Conservation (phyloP, 805 yeast species). For the Metschnikowia shivogae region DNA sequence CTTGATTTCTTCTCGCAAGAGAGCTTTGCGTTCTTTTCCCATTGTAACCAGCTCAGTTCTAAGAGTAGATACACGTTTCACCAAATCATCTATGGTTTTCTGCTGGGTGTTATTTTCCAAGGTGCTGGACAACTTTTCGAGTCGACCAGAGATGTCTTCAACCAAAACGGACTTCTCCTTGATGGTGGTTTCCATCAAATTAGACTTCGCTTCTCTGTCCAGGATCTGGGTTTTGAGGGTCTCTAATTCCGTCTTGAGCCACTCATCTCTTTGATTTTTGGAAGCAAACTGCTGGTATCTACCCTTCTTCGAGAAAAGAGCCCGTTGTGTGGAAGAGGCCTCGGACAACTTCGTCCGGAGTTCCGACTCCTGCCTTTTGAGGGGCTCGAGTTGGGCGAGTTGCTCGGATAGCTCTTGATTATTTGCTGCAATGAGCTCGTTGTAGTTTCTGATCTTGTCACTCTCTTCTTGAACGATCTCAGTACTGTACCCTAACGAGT, state of each 20-base stretch:
- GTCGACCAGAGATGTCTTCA: conserved; percentile 9
- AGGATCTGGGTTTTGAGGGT: conserved; percentile 23
- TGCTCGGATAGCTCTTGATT: conserved; percentile 36
- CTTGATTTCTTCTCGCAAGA: conserved; percentile 79
- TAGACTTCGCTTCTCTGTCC: conserved; percentile 2
- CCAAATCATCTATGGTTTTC: conserved; percentile 9
- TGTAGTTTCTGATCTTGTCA: conserved; percentile 19
- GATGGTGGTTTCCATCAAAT: not conserved
- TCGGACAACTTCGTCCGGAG: conserved; percentile 37
- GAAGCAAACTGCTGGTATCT: conserved; percentile 56
- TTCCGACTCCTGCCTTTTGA: conserved; percentile 38
- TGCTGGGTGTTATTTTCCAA: conserved; percentile 4
- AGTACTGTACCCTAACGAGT: conserved; percentile 28
- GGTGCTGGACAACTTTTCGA: conserved; percentile 2
- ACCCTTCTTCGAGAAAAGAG: conserved; percentile 66
- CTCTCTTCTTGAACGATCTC: conserved; percentile 26
- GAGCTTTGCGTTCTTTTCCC: conserved; percentile 61
- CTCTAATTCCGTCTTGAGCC: conserved; percentile 56
- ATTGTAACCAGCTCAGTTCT: conserved; percentile 42
- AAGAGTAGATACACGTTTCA: conserved; percentile 36
- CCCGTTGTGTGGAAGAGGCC: conserved; percentile 51
- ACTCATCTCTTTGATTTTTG: conserved; percentile 57
- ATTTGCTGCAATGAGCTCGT: conserved; percentile 30
- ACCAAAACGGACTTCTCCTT: conserved; percentile 21
- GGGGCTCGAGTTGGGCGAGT: conserved; percentile 25